Evolutionary conservation across 345 rosid species (phyloP).

Genomic region (Turritis glabra): DNA sequence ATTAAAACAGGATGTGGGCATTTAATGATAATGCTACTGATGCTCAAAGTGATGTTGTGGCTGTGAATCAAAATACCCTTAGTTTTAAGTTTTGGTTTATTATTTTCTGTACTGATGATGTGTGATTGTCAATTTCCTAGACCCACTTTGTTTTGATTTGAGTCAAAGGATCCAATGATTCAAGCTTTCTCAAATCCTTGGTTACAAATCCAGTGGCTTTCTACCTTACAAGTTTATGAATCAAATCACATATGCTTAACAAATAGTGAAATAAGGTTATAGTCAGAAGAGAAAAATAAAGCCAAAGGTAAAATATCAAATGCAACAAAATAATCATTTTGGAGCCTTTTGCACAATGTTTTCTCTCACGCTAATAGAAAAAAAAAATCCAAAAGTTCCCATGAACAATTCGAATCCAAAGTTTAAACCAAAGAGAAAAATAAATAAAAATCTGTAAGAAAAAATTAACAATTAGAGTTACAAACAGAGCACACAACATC

Average conservation of each 20-base stretch:
- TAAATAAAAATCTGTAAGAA: slow-evolving; percentile 17
- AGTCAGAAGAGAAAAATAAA: neutral
- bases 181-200: neutral
- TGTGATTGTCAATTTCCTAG: no score
- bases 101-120: no score
- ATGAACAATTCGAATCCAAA: slow-evolving; percentile 30
- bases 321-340: slow-evolving; percentile 21
- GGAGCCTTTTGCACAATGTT: slow-evolving; percentile 28
- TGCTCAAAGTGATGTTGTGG: no score
- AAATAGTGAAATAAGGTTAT: neutral
- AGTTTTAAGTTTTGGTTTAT: no score
- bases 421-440: neutral
- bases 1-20: no score
- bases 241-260: neutral
- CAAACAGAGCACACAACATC: slow-evolving; percentile 43
- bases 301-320: neutral
- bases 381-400: slow-evolving; percentile 13
- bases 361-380: slow-evolving; percentile 32
- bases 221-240: neutral
- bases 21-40: no score
- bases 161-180: no score
- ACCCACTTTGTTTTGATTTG: no score
- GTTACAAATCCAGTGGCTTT: neutral
- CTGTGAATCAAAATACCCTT: no score
- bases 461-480: slow-evolving; percentile 37